phyloP scores from a whole-genome alignment of 202 grass and related monocot species.

The Tripidium arundinaceum region DNA sequence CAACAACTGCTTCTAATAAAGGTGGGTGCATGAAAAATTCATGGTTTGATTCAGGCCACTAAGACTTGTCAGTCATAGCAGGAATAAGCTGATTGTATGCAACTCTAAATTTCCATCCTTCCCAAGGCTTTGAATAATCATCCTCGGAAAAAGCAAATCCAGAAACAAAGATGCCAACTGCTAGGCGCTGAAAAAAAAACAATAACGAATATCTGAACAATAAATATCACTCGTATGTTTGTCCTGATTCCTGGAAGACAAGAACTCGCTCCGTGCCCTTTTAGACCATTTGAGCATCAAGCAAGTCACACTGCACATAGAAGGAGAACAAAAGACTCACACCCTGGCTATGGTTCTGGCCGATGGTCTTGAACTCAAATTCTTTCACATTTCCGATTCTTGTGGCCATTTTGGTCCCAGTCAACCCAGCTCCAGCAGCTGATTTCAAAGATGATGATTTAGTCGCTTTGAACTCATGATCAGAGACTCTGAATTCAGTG shows the following conservation, averaged over 20 bases:
- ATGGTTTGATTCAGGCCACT: too few species aligned
- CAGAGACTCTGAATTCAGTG: neutral
- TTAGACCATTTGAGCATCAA: conserved; percentile 1
- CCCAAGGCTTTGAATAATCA: conserved; percentile 88
- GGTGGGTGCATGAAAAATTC: too few species aligned
- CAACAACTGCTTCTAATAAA: too few species aligned
- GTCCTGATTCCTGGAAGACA: neutral
- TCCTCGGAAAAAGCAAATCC: conserved; percentile 79
- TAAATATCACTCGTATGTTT: neutral
- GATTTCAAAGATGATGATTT: conserved; percentile 36
- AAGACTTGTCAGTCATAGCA: too few species aligned
- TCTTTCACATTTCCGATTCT: conserved; percentile 81
- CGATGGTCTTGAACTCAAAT: conserved; percentile 90
- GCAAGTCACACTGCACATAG: conserved; percentile 8
- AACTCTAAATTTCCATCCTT: conserved; percentile 79
- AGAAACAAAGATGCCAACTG: conserved; percentile 70
- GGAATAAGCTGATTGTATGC: too few species aligned
- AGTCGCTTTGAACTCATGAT: neutral
- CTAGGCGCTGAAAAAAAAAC: conserved; percentile 62
- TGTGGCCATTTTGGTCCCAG: conserved; percentile 92
- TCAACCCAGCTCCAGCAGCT: conserved; percentile 99
- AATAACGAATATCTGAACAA: conserved; percentile 17
- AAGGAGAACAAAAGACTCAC: conserved; percentile 63
- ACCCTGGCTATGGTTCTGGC: conserved; percentile 88
- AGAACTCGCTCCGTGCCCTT: neutral